Base-by-base conservation (phyloP, 345 rosid species). In the Citrus trifoliata region DNA sequence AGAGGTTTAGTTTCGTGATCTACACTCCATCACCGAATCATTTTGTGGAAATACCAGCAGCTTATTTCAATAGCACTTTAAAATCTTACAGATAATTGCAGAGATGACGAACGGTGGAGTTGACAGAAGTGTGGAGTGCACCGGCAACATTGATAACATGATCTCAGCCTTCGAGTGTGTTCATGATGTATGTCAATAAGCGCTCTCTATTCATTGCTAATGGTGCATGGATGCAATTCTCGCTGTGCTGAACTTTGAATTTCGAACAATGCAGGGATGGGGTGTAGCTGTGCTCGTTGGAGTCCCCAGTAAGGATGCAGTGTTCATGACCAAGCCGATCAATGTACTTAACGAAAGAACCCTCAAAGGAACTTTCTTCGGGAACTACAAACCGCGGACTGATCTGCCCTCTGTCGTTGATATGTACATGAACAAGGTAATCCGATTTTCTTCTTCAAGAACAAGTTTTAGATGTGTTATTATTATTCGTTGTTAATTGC, bases 51-150 rank as follows among this genome's bases (percentile, higher is more conserved):
- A 7, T 32, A 9, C 28, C 42, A 32, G 68, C 4, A 19, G 19
- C 24, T 30, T 53, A 32, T 19, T 1, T 71, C 40, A 30, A 9
- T 21, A 40, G 5, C 62, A 40, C 46, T 53, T 46, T 37, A 46
- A 46, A 46, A 24, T 18, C 59, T 6, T 27, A 21, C 83, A 83
- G 85, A 80, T 87, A 30, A 80, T 85, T 37, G 80, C 77, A 25
- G 81, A 85, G 66, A 87, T 85, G 82, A 87, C 86, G 4, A 69
- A 79, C 53, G 89, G 89, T n/a, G 88, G 89, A 55, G 85, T 83
- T 32, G 86, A 87, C 69, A 70, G 86, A 12, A 81, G 88, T 10
- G n/a, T 87, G 1, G 89, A 87, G 32, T 85, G 89, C 75, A 82
- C 86, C 0, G 88, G 88, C 67, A 80, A 62, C 40, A 27, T 76